Conservation (phyloP, 805 yeast genomes). For the Debaryomyces hansenii region DNA sequence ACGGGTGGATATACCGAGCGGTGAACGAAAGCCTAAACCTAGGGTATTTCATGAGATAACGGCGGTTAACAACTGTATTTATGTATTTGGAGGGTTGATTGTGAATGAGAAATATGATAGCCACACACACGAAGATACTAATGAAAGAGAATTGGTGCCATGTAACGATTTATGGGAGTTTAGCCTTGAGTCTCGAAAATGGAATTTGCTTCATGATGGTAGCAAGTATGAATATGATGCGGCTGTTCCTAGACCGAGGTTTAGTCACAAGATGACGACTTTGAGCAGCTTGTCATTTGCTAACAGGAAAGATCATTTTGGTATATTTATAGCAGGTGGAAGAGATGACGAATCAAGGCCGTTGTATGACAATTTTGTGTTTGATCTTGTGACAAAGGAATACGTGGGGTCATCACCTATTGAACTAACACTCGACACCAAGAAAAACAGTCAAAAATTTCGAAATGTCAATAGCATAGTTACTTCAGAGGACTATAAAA, state of each 20-base stretch:
- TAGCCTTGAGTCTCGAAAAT: conserved; percentile 48
- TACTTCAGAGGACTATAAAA: conserved; percentile 14
- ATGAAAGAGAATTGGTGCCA: conserved; percentile 27
- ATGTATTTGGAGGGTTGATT: conserved; percentile 65
- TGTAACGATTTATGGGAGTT: conserved; percentile 72
- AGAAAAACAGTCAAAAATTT: conserved; percentile 13
- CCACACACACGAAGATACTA: neutral
- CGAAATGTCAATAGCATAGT: conserved; percentile 9
- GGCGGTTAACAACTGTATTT: conserved; percentile 50
- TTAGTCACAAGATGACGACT: conserved; percentile 51
- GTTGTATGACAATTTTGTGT: conserved; percentile 37
- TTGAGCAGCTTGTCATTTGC: conserved; percentile 37
- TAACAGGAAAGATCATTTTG: conserved; percentile 42
- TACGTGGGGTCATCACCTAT: conserved; percentile 25
- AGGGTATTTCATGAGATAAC: conserved; percentile 63
- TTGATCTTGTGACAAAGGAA: conserved; percentile 43
- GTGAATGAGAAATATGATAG: conserved; percentile 20
- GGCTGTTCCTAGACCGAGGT: conserved; percentile 41
- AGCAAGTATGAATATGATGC: conserved; percentile 16
- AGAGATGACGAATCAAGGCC: conserved; percentile 33
- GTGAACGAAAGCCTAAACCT: conserved; percentile 34
- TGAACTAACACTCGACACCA: conserved; percentile 13
- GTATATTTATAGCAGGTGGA: conserved; percentile 58
- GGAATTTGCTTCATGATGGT: conserved; percentile 54
- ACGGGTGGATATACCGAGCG: conserved; percentile 28